phyloP scores from a whole-genome alignment of 1,139 yeast genomes.

The Geotrichum reessii region DNA sequence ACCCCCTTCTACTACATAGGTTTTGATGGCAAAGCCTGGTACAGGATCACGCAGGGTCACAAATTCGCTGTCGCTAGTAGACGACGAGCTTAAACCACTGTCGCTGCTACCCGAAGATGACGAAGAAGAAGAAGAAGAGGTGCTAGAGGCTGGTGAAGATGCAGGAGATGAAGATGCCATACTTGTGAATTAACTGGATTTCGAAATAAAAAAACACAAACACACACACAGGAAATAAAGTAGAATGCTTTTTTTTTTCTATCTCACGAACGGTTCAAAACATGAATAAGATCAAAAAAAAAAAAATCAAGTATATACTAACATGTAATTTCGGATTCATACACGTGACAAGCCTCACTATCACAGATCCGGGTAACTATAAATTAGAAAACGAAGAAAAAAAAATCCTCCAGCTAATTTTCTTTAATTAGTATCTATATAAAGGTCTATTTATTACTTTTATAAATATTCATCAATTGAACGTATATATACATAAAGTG shows the following conservation, averaged over 20 bases:
- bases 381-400: not conserved
- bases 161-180: conserved; percentile 2
- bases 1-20: conserved; percentile 42
- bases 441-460: too few relatives aligned
- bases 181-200: not conserved
- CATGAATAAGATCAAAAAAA: not conserved
- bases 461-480: too few relatives aligned
- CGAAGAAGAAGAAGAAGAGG: not conserved
- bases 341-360: not conserved
- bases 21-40: conserved; percentile 57
- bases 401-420: too few relatives aligned
- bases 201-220: too few relatives aligned
- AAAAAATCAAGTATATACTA: not conserved
- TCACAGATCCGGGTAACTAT: not conserved
- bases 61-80: conserved; percentile 4
- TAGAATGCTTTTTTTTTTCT: too few relatives aligned
- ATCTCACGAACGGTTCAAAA: not conserved
- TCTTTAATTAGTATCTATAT: too few relatives aligned
- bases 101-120: not conserved
- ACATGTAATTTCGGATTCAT: not conserved
- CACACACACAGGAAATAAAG: too few relatives aligned
- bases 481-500: too few relatives aligned
- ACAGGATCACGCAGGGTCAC: conserved; percentile 13
- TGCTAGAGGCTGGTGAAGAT: not conserved
- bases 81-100: not conserved